Percentiles rank a stretch among this genome's conserved stretches.
Evolutionary conservation across 176 grass and related monocot genomes (phyloP).

Genomic region (Tuctoria greenei): DNA sequence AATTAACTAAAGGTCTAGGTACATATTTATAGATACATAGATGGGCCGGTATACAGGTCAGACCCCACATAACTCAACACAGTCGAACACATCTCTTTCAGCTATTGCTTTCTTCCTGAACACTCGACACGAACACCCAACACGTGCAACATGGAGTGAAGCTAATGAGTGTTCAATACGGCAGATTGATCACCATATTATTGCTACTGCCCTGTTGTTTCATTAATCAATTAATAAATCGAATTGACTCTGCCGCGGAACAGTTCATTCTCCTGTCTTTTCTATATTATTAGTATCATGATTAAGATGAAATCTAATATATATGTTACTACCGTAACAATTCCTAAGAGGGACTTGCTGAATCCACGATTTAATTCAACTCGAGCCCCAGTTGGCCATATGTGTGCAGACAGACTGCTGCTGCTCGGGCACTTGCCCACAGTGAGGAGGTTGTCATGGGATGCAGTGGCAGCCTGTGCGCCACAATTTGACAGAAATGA

Average conservation of each 20-base stretch:
- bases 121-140: not conserved
- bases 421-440: conserved; percentile 34
- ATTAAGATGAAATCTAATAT: not conserved
- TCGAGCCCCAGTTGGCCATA: conserved; percentile 24
- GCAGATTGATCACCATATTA: not conserved
- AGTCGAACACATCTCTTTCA: too few species aligned
- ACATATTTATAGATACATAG: too few species aligned
- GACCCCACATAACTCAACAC: too few species aligned
- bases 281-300: conserved; percentile 12
- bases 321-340: not conserved
- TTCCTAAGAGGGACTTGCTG: not conserved
- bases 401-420: conserved; percentile 10
- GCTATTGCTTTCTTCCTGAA: not conserved
- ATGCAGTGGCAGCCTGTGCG: conserved; percentile 6
- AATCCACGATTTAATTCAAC: not conserved
- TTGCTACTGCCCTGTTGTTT: not conserved
- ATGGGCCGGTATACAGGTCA: too few species aligned
- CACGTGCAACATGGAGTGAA: too few species aligned
- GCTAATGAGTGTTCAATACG: not conserved
- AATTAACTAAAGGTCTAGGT: too few species aligned
- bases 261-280: conserved; percentile 8
- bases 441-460: conserved; percentile 22
- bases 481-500: conserved; percentile 42
- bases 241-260: not conserved
- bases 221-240: conserved; percentile 3